Conservation (phyloP, 2,329 filamentous ascomycete genomes). For the Pseudocercospora fuligena region DNA sequence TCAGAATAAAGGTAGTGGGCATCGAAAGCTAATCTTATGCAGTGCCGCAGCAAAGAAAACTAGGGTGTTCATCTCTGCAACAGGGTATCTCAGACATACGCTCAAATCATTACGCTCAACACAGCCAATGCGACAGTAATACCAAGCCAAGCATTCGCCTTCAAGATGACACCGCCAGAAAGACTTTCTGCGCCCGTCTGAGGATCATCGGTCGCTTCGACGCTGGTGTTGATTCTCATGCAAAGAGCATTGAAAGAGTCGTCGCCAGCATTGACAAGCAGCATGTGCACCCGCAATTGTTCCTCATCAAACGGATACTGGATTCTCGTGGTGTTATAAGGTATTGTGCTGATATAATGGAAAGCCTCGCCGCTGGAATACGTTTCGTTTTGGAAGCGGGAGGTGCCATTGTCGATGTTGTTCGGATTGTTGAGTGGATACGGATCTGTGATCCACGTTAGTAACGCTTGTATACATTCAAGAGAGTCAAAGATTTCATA, state of each 20-base stretch:
- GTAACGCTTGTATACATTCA: neutral
- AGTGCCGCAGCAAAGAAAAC: neutral
- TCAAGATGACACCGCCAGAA: neutral
- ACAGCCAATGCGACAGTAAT: neutral
- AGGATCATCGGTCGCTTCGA: slow-evolving; percentile 1
- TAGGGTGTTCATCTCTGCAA: neutral
- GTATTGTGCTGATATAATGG: neutral
- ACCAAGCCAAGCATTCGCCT: neutral
- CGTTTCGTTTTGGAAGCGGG: neutral
- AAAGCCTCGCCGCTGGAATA: neutral
- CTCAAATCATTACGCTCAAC: neutral
- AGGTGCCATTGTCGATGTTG: neutral
- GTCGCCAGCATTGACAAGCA: neutral
- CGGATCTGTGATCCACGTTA: neutral
- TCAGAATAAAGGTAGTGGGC: slow-evolving; percentile 26
- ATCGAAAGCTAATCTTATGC: slow-evolving; percentile 6
- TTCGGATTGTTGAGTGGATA: neutral
- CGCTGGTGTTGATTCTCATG: slow-evolving; percentile 1
- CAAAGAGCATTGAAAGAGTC: slow-evolving; percentile 1
- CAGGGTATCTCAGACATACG: neutral
- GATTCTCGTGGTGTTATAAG: neutral
- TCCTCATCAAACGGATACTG: neutral
- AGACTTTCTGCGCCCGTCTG: neutral
- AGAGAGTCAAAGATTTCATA: neutral
- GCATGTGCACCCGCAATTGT: neutral